A percentile compares a stretch with the other conserved stretches of the same genome.
Evolutionary conservation across 192 early-diverging fungal genomes (phyloP).

Genomic region (Entomortierella chlamydospora): DNA sequence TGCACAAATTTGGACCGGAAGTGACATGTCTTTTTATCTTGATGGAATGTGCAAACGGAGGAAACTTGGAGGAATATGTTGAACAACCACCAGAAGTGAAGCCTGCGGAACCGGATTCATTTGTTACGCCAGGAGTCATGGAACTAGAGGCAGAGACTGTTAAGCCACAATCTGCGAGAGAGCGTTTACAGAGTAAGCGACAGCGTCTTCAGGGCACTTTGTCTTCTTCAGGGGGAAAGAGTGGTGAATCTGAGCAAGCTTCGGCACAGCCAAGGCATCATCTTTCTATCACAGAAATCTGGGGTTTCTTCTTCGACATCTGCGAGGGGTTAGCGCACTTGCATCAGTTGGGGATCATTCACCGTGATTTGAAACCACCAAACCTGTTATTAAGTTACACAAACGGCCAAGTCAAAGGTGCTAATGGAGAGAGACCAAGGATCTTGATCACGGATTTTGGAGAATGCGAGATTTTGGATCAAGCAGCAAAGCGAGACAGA

Average conservation of each 20-base stretch:
- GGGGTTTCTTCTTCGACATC: constrained; percentile 90
- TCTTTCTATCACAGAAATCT: constrained; percentile 78
- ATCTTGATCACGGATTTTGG: constrained; percentile 97
- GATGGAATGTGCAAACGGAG: constrained; percentile 96
- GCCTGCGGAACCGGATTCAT: neutral
- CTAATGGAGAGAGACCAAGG: constrained; percentile 67
- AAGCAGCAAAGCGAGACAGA: constrained; percentile 74
- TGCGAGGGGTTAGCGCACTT: constrained; percentile 91
- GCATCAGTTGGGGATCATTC: constrained; percentile 89
- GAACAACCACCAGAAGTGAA: constrained; percentile 48
- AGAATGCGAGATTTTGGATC: constrained; percentile 91
- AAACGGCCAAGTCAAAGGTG: constrained; percentile 54
- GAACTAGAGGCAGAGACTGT: neutral
- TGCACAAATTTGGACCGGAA: constrained; percentile 82
- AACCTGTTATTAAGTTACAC: constrained; percentile 89
- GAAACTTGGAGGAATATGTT: constrained; percentile 95
- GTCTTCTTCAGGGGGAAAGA: constrained; percentile 1
- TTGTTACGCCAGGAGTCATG: neutral
- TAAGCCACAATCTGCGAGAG: constrained; percentile 21
- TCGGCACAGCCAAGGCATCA: constrained; percentile 27
- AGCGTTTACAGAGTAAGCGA: constrained; percentile 34
- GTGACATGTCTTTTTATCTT: constrained; percentile 96
- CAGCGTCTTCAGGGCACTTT: constrained; percentile 16
- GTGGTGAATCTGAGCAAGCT: constrained; percentile 1
- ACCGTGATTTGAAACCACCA: constrained; percentile 94